Percentiles rank a stretch among this genome's conserved stretches.
Conservation (phyloP, 2,329 filamentous ascomycete species). For the Exophiala viscosa region DNA sequence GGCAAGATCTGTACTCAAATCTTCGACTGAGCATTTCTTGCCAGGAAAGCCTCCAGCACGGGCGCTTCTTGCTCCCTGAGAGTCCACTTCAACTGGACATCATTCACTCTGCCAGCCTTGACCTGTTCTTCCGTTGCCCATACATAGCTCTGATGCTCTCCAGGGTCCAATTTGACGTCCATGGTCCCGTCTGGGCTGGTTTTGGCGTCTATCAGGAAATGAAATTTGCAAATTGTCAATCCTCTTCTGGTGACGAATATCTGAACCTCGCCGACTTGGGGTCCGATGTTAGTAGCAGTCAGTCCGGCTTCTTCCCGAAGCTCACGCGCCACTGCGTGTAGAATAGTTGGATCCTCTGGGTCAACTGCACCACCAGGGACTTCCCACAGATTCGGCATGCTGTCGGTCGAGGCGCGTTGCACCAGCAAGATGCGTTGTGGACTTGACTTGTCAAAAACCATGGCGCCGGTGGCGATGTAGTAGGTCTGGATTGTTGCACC, state of each 20-base stretch:
- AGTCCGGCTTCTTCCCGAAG: slow-evolving; percentile 53
- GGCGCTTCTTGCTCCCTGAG: not conserved
- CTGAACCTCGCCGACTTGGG: slow-evolving; percentile 36
- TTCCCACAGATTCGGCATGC: slow-evolving; percentile 45
- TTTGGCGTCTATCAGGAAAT: slow-evolving; percentile 38
- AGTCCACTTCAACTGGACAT: slow-evolving; percentile 5
- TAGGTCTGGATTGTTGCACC: slow-evolving; percentile 2
- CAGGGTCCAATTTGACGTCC: slow-evolving; percentile 32
- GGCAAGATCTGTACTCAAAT: too few species aligned
- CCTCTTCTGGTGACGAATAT: slow-evolving; percentile 22
- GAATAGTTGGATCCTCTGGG: slow-evolving; percentile 43
- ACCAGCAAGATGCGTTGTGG: slow-evolving; percentile 37
- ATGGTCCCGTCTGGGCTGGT: slow-evolving; percentile 13
- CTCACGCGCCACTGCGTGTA: slow-evolving; percentile 50
- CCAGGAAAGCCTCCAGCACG: slow-evolving; percentile 2
- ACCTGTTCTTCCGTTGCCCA: slow-evolving; percentile 39
- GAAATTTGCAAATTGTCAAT: slow-evolving; percentile 33
- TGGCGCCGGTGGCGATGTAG: slow-evolving; percentile 15
- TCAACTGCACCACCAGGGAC: slow-evolving; percentile 51
- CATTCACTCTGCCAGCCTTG: slow-evolving; percentile 4
- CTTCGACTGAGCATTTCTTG: not conserved
- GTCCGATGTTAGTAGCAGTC: slow-evolving; percentile 40
- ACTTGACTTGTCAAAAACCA: slow-evolving; percentile 7
- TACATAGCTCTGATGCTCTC: slow-evolving; percentile 36
- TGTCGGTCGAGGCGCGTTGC: slow-evolving; percentile 42